Evolutionary conservation across 2,329 filamentous ascomycete species (phyloP).

Genomic region (Fusarium aywerte): DNA sequence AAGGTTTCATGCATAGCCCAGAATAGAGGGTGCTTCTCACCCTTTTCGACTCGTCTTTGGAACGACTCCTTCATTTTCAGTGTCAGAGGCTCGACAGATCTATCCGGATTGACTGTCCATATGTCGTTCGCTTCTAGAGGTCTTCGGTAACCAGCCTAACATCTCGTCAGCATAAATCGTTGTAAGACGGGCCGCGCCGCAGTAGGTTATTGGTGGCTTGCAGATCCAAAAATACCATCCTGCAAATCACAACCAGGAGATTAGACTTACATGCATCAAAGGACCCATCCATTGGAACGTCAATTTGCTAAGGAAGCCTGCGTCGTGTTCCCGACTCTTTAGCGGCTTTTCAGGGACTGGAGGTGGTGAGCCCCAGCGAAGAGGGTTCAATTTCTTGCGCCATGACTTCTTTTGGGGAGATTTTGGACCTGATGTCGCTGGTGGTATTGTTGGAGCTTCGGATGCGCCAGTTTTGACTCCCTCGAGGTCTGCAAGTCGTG

Average conservation of each 20-base stretch:
- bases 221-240: constrained; percentile 5
- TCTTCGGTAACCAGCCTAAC: constrained; percentile 83
- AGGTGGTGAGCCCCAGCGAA: constrained; percentile 68
- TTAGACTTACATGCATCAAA: constrained; percentile 75
- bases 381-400: constrained; percentile 70
- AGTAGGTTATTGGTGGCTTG: constrained; percentile 22
- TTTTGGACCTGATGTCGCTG: constrained; percentile 53
- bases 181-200: constrained; percentile 36
- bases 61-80: constrained; percentile 74
- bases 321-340: constrained; percentile 75
- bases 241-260: constrained; percentile 1
- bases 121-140: constrained; percentile 86
- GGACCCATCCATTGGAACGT: constrained; percentile 93
- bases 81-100: constrained; percentile 77
- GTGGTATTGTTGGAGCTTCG: constrained; percentile 64
- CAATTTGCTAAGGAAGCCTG: constrained; percentile 77
- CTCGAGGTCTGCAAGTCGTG: constrained; percentile 37
- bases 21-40: constrained; percentile 77
- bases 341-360: constrained; percentile 64
- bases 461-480: constrained; percentile 64
- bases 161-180: constrained; percentile 20
- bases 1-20: constrained; percentile 90
- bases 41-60: constrained; percentile 71
- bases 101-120: constrained; percentile 85
- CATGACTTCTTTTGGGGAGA: constrained; percentile 64